Base-by-base conservation (phyloP, 2,329 filamentous ascomycete species). In the Calonectria fujianensis region DNA sequence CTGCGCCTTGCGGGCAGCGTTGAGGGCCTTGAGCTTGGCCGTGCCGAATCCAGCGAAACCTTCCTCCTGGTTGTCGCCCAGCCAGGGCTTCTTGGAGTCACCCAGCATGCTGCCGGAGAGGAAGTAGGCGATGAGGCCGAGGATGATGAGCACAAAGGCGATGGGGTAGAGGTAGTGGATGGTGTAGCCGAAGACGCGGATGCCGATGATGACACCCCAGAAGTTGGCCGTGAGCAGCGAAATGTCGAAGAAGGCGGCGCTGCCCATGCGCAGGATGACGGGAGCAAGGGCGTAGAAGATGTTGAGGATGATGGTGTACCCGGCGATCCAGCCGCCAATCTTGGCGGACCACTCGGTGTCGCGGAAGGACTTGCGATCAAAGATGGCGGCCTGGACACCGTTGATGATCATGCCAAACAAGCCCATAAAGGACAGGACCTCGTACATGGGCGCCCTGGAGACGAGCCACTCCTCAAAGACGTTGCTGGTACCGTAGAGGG, bases 181-280 rank as follows among this genome's bases (percentile, higher is more conserved):
- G 51, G 86, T 86, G 80, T 94, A 91, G 57, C 93, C 92, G 82
- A 99, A 98, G 64, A 98, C 94, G 83, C 93, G 91, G 79, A 97
- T 92, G 65, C 97, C 97, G 80, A 99, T 96, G 79, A 97, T 94
- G 76, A 98, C 94, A 78, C 96, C 96, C 97, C 97, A 99, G 87
- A 98, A 98, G 86, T 98, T 98, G 80, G 93, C 95, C 2, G 97
- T 98, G 74, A 99, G 89, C 78, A 99, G 88, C 10, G 94, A 96
- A 82, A 98, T 98, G 85, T 99, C 98, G 89, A 98, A 97, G 87
- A 99, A 98, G 27, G 96, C 96, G 3, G 97, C 97, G 20, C 92
- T 94, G 35, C 94, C 94, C 87, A 98, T 94, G 78, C 97, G 95
- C 86, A 98, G 93, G 76, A 99, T 90, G 70, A 98, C 87, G 0